Conservation (phyloP, 2,329 filamentous ascomycete genomes). For the Colletotrichum limetticola region DNA sequence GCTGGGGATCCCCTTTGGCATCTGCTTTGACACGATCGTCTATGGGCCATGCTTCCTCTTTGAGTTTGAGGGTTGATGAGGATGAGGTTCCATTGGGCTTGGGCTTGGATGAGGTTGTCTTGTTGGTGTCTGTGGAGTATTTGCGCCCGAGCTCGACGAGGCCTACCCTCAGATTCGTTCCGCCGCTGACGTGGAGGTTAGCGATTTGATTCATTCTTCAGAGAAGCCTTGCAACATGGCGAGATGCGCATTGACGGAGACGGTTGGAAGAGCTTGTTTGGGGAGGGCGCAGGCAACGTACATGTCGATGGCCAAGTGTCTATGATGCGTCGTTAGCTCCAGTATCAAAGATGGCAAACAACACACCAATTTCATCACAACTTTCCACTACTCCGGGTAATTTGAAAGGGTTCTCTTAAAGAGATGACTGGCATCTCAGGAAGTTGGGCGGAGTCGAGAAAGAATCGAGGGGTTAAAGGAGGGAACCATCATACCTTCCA, state of each 20-base stretch:
- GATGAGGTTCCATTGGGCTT: conserved; percentile 35
- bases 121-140: conserved; percentile 32
- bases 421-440: background rate
- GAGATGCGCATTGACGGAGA: background rate
- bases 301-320: conserved; percentile 74
- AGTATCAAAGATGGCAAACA: background rate
- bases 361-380: background rate
- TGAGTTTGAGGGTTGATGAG: conserved; percentile 62
- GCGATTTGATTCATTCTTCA: background rate
- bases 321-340: conserved; percentile 42
- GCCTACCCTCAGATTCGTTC: conserved; percentile 75
- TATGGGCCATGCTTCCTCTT: conserved; percentile 81
- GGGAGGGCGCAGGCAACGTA: conserved; percentile 50
- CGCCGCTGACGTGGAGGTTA: conserved; percentile 60
- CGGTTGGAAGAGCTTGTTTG: background rate
- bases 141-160: conserved; percentile 70
- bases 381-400: background rate
- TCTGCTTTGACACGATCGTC: conserved; percentile 78
- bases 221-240: background rate
- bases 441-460: background rate
- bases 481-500: conserved; percentile 57
- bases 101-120: background rate
- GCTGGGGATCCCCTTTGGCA: conserved; percentile 66
- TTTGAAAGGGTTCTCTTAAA: background rate
- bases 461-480: background rate